Base-by-base conservation (phyloP, 441 rosid species). In the Erysimum cheiri region DNA sequence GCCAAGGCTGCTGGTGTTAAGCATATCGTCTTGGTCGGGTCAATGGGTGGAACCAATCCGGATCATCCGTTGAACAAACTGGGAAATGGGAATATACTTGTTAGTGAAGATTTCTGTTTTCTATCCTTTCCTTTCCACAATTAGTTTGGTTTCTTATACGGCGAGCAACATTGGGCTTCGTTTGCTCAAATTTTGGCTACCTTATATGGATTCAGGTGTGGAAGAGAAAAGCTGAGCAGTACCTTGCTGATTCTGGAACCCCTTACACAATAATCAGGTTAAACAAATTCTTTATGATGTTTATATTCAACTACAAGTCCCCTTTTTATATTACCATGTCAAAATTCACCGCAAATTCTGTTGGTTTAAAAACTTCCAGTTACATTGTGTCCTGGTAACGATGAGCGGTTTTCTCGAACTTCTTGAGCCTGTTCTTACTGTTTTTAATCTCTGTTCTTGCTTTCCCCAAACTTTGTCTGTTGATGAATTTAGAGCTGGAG, bases 201-300 rank as follows among this genome's bases (percentile, higher is more conserved):
- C 29, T 31, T 56, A 35, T 59, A 29, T 31, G 5, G 15, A 60
- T 78, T 26, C 77, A 94, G 99, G 80, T 92, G 17, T 94, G 99
- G 99, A 94, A 94, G 88, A 87, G 99, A 85, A 94, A 92, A 84
- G 93, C 99, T 74, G 99, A 94, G 75, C 98, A 87, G 76, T 94
- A 92, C 80, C 84, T 94, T 86, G 90, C 97, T 61, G 96, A 94
- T 72, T 90, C 91, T 62, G 99, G 98, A 28, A 37, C 90, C 72
- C 96, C 99, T 28, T 92, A 92, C 89, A 94, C 99, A 29, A 94
- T 92, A 37, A 86, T 94, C 83, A 87, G 98, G 99, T 89, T 11
- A 24, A 28, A 37, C 29, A 64, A 43, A 31, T 19, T 43, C 58
- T 43, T 33, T 33, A 53, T 7, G 44, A 5, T 41, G 35, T 58